Evolutionary conservation across 2,329 filamentous ascomycete genomes (phyloP).

Genomic region (Dactylella cylindrospora): DNA sequence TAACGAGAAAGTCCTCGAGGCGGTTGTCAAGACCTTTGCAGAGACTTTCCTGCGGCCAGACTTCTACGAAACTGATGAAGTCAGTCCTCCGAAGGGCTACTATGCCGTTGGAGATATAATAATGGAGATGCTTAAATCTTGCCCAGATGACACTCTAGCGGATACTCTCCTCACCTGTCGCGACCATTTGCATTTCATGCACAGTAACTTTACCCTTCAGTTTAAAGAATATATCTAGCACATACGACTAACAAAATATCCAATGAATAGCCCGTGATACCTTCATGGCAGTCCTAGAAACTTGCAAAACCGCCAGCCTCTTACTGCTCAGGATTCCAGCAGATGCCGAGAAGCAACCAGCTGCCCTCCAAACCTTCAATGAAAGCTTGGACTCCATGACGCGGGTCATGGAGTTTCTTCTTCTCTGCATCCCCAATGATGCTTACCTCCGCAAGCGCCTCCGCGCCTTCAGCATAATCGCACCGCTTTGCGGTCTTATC

Average conservation of each 20-base stretch:
- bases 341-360: background rate
- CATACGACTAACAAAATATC: background rate
- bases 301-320: conserved; percentile 11
- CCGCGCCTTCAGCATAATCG: conserved; percentile 15
- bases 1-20: conserved; percentile 12
- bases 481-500: conserved; percentile 17
- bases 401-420: conserved; percentile 17
- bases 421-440: conserved; percentile 14
- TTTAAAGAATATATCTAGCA: background rate
- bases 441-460: conserved; percentile 13
- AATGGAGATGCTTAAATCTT: conserved; percentile 12
- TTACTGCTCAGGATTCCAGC: background rate
- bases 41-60: conserved; percentile 3
- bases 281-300: conserved; percentile 2
- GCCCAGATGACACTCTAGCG: background rate
- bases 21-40: conserved; percentile 5
- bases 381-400: conserved; percentile 9
- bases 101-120: conserved; percentile 25
- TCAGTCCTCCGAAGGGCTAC: conserved; percentile 15
- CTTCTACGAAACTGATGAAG: conserved; percentile 5
- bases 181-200: background rate
- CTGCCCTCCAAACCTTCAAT: conserved; percentile 15
- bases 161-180: conserved; percentile 12
- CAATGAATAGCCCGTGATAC: conserved; percentile 12
- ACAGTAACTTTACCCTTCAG: conserved; percentile 5